These are phyloP conservation scores for Panaeolus papilionaceus DNA, from an alignment of 768 basidiomycete genomes.

Conservation along the genomic window DNA sequence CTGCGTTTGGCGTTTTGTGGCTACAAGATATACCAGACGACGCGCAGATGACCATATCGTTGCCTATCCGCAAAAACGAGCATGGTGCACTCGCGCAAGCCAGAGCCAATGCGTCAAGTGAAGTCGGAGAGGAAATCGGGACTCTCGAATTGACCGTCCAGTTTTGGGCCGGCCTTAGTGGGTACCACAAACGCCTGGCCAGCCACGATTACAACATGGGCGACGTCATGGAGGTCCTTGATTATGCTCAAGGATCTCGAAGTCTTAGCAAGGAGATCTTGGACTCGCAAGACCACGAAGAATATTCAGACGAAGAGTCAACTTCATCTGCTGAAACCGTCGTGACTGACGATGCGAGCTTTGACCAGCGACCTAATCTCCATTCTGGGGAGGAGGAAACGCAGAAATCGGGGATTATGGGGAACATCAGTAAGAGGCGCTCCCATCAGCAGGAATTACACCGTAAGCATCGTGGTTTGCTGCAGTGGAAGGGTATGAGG, in stretches of 20 bases:
- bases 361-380: neutral
- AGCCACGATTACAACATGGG: conserved; percentile 40
- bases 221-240: conserved; percentile 50
- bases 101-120: conserved; percentile 32
- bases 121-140: conserved; percentile 32
- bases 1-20: conserved; percentile 47
- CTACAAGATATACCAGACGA: conserved; percentile 48
- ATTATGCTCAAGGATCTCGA: conserved; percentile 42
- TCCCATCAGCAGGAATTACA: conserved; percentile 51
- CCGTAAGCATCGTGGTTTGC: conserved; percentile 63
- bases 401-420: conserved; percentile 30
- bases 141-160: conserved; percentile 43
- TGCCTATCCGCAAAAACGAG: conserved; percentile 36
- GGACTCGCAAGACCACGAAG: neutral
- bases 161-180: conserved; percentile 48
- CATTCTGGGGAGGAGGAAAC: conserved; percentile 17
- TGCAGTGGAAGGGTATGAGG: conserved; percentile 64
- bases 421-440: conserved; percentile 47
- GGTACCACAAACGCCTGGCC: conserved; percentile 45
- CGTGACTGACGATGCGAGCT: neutral
- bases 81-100: conserved; percentile 32
- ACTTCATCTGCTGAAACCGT: conserved; percentile 4
- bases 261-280: conserved; percentile 2
- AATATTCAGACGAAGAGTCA: neutral
- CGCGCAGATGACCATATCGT: conserved; percentile 33